phyloP scores from a whole-genome alignment of 2,329 filamentous ascomycete genomes.

The Aspergillus phoenicis region DNA sequence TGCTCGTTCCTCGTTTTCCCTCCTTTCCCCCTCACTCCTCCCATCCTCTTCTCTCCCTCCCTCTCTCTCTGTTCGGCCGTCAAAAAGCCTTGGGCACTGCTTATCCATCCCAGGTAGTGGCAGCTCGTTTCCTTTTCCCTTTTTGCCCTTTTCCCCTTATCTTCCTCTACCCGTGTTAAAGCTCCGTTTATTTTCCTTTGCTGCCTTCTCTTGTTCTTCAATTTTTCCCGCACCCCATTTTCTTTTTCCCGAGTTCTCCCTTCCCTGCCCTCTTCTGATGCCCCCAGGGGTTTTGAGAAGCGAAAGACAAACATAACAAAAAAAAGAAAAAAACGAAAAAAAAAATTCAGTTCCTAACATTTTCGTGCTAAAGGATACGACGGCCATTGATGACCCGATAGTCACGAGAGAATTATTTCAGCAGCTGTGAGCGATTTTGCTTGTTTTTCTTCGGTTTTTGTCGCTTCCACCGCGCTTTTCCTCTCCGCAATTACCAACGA shows the following conservation, averaged over 20 bases:
- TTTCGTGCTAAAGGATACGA: slow-evolving; percentile 17
- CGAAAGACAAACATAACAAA: neutral
- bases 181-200: slow-evolving; percentile 17
- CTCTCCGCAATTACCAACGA: neutral
- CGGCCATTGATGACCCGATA: slow-evolving; percentile 22
- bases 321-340: slow-evolving; percentile 14
- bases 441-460: slow-evolving; percentile 13
- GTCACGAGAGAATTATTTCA: slow-evolving; percentile 24
- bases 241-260: slow-evolving; percentile 19
- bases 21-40: slow-evolving; percentile 7
- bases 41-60: neutral
- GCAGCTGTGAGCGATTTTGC: slow-evolving; percentile 21
- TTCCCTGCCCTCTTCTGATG: slow-evolving; percentile 16
- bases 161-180: slow-evolving; percentile 7
- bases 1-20: slow-evolving; percentile 19
- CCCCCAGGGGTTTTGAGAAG: slow-evolving; percentile 9
- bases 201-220: slow-evolving; percentile 5
- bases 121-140: slow-evolving; percentile 18
- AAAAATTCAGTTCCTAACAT: slow-evolving; percentile 12
- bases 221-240: slow-evolving; percentile 10
- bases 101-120: slow-evolving; percentile 19
- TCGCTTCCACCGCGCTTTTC: slow-evolving; percentile 13
- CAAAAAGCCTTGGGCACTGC: slow-evolving; percentile 12
- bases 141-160: slow-evolving; percentile 17
- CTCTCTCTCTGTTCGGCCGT: slow-evolving; percentile 5